phyloP scores from a whole-genome alignment of 345 rosid genomes.

The Eucalyptus tenuipes region DNA sequence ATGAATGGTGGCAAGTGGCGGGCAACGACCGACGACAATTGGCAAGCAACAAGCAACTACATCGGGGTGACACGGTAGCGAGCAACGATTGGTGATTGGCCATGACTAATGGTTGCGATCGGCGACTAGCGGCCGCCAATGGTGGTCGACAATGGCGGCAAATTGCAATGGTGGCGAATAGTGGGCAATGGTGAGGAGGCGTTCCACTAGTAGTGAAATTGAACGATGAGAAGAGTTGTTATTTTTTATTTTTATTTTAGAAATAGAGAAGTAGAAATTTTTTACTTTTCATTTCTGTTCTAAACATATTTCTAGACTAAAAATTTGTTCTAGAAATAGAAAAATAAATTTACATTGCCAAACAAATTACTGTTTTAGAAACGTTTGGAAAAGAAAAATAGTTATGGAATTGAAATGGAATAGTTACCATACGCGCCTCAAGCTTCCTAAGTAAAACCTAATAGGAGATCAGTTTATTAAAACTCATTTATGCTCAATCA shows the following conservation, averaged over 20 bases:
- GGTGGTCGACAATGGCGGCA: fast-evolving
- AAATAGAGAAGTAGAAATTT: fast-evolving
- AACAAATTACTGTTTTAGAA: fast-evolving
- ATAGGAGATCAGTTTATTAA: neutral
- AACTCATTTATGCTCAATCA: neutral
- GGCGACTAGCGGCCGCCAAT: fast-evolving
- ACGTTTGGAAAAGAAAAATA: fast-evolving
- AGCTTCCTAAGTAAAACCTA: neutral
- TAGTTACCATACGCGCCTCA: fast-evolving
- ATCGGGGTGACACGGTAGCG: too few relatives aligned
- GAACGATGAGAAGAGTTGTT: fast-evolving
- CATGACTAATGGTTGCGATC: too few relatives aligned
- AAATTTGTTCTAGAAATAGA: too few relatives aligned
- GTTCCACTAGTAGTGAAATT: fast-evolving
- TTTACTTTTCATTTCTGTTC: too few relatives aligned
- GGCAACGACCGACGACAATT: fast-evolving
- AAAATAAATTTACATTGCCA: too few relatives aligned
- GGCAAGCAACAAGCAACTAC: too few relatives aligned
- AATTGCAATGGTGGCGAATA: fast-evolving
- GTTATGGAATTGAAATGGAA: fast-evolving
- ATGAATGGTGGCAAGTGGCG: fast-evolving
- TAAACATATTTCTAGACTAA: too few relatives aligned
- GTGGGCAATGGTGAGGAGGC: too few relatives aligned
- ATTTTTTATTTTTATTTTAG: too few relatives aligned
- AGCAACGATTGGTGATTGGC: fast-evolving